phyloP scores from a whole-genome alignment of 495 filamentous ascomycete genomes.

The Penicillium coffeae region DNA sequence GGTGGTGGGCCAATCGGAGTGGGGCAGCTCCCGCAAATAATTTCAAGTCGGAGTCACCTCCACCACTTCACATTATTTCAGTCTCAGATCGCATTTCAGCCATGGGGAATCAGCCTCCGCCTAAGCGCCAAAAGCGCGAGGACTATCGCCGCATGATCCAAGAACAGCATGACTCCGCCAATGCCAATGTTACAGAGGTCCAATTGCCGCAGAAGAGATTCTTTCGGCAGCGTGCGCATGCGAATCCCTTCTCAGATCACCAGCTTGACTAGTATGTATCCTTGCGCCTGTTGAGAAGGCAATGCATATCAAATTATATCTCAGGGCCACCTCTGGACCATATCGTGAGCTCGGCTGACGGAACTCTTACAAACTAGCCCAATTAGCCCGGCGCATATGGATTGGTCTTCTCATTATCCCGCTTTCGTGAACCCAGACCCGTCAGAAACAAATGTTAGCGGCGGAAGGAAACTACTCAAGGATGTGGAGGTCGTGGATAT shows the following conservation, averaged over 20 bases:
- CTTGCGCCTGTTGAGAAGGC: too few relatives aligned
- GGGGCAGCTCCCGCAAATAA: slow-evolving; percentile 17
- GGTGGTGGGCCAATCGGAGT: slow-evolving; percentile 19
- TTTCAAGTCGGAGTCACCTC: slow-evolving; percentile 10
- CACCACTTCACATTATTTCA: not conserved
- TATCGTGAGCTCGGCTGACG: not conserved
- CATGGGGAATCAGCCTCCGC: slow-evolving; percentile 50
- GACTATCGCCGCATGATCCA: slow-evolving; percentile 56
- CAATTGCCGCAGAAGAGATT: slow-evolving; percentile 86
- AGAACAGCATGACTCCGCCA: slow-evolving; percentile 24
- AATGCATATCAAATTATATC: too few relatives aligned
- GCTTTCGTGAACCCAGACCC: slow-evolving; percentile 50
- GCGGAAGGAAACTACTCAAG: slow-evolving; percentile 49
- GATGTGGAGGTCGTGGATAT: slow-evolving; percentile 94
- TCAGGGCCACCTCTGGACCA: too few relatives aligned
- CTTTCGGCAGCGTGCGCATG: slow-evolving; percentile 93
- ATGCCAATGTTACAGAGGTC: slow-evolving; percentile 23
- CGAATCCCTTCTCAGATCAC: slow-evolving; percentile 97
- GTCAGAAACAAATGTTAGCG: slow-evolving; percentile 29
- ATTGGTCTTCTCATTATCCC: slow-evolving; percentile 87
- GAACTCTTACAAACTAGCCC: slow-evolving; percentile 52
- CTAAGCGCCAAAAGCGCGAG: slow-evolving; percentile 70
- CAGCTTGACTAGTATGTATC: slow-evolving; percentile 71
- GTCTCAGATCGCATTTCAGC: not conserved
- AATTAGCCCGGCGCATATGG: slow-evolving; percentile 75